phyloP scores from a whole-genome alignment of 176 grass and related monocot genomes.

The Tillandsia leiboldiana region DNA sequence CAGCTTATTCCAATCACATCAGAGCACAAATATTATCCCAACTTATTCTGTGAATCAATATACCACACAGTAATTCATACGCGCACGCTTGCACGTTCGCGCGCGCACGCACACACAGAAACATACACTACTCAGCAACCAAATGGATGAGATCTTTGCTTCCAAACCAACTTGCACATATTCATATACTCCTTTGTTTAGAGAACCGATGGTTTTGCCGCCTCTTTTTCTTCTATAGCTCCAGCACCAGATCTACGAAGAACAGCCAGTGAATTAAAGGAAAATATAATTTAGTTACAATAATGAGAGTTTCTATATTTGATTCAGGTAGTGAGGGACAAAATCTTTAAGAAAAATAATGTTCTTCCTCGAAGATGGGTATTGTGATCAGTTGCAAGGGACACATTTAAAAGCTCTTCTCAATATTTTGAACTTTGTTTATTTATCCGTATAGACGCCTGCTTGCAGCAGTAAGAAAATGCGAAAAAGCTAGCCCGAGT shows the following conservation, averaged over 20 bases:
- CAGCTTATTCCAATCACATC: neutral
- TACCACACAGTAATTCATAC: slow-evolving; percentile 20
- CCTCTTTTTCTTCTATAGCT: slow-evolving; percentile 48
- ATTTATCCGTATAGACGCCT: no score
- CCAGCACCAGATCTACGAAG: slow-evolving; percentile 88
- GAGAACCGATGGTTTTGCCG: slow-evolving; percentile 19
- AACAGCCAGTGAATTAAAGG: neutral
- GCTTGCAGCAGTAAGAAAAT: no score
- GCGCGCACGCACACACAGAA: no score
- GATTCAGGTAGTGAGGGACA: no score
- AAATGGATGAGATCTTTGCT: slow-evolving; percentile 16
- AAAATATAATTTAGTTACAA: neutral
- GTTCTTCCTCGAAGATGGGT: no score
- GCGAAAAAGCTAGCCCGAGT: no score
- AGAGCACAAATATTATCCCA: neutral
- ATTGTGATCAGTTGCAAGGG: no score
- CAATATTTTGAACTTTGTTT: no score
- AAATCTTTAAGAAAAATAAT: no score
- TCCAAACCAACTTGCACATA: slow-evolving; percentile 24
- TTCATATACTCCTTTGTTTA: slow-evolving; percentile 16
- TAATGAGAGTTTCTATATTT: no score
- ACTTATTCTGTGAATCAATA: slow-evolving; percentile 1
- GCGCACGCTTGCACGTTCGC: no score
- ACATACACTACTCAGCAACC: slow-evolving; percentile 26
- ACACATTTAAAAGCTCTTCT: no score